Conservation (phyloP, 163 green algal species). For the Trebouxiophyceae sp. region DNA sequence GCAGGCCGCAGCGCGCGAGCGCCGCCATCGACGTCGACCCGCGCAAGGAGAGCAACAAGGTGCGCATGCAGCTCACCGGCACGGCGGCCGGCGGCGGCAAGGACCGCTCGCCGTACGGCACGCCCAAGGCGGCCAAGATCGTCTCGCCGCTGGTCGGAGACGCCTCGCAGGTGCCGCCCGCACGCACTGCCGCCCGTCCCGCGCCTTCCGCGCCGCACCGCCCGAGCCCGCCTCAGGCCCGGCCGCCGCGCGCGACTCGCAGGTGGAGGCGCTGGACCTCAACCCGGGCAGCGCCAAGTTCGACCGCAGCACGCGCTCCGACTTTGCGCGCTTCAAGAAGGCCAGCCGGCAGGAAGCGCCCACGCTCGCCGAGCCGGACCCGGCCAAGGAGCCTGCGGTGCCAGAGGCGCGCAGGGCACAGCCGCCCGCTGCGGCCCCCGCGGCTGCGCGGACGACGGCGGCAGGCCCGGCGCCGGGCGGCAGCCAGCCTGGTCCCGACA, state of each 20-base stretch:
- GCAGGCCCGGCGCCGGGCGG: too few species aligned
- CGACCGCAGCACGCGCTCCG: slow-evolving; percentile 20
- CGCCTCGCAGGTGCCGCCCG: slow-evolving; percentile 15
- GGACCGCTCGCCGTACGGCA: slow-evolving; percentile 33
- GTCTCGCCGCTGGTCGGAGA: slow-evolving; percentile 18
- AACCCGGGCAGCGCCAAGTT: slow-evolving; percentile 25
- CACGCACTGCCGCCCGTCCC: too few species aligned
- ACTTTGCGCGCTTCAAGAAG: slow-evolving; percentile 39
- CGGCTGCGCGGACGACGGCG: too few species aligned
- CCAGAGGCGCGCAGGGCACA: too few species aligned
- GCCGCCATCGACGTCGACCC: slow-evolving; percentile 2
- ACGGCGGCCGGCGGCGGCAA: not conserved
- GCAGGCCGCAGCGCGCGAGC: too few species aligned
- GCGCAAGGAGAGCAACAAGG: slow-evolving; percentile 10
- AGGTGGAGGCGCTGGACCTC: slow-evolving; percentile 34
- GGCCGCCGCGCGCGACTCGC: too few species aligned
- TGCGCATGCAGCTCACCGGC: slow-evolving; percentile 6
- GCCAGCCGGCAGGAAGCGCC: not conserved
- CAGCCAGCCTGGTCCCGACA: too few species aligned
- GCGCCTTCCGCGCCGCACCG: too few species aligned
- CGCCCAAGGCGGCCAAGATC: slow-evolving; percentile 30
- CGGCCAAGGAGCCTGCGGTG: too few species aligned
- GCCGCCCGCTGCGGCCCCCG: too few species aligned
- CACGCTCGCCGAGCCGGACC: too few species aligned
- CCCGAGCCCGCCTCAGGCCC: too few species aligned